Base-by-base conservation (phyloP, 1,284 basidiomycete genomes). In the Taiwanofungus camphoratus region DNA sequence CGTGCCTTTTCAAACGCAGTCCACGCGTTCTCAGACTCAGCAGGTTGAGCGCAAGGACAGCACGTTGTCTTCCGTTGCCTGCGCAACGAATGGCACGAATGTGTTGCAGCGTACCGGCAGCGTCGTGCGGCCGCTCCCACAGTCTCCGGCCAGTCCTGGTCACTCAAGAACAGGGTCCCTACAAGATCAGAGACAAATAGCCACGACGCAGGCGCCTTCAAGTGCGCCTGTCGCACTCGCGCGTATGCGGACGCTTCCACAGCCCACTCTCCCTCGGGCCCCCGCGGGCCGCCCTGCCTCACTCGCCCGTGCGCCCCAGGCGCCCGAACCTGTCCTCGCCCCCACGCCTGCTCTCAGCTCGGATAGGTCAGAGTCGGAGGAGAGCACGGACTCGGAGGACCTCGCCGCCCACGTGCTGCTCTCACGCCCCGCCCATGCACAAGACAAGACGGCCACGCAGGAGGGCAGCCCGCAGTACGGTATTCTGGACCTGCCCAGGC, bases 361-460 rank as follows among this genome's bases (percentile, higher is more conserved):
- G 13, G 44, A 38, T 3, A 36, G 16, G 23, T 12, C 23, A 18
- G 44, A 39, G 2, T 48, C 50, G 3, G 30, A 35, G 15, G 26
- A 36, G 6, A 51, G 49, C 29, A 58, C 57, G 6, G 58, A 59
- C 29, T 57, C 57, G 23, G 60, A 62, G n/a, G 58, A 60, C 37
- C 36, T 60, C 30, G 52, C 53, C 12, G 52, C 42, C 13, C 51
- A 57, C 20, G 49, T 55, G 9, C 29, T 60, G 20, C 51, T 60
- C 2, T 47, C 52, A 37, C 50, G 54, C 1, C 45, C 49, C 4
- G 42, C 48, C 33, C 48, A 57, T 2, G 57, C 58, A 13, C 63
- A 61, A 32, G 39, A 4, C 13, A n/a, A 29, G 9, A 22, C 21
- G 4, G 63, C 64, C 5, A 49, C 55, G 31, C 60, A 55, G 40